Percentiles rank a stretch among this genome's conserved stretches.
These are phyloP conservation scores for Alternaria arborescens DNA, from an alignment of 2,329 filamentous ascomycete species.

Conservation along the genomic window DNA sequence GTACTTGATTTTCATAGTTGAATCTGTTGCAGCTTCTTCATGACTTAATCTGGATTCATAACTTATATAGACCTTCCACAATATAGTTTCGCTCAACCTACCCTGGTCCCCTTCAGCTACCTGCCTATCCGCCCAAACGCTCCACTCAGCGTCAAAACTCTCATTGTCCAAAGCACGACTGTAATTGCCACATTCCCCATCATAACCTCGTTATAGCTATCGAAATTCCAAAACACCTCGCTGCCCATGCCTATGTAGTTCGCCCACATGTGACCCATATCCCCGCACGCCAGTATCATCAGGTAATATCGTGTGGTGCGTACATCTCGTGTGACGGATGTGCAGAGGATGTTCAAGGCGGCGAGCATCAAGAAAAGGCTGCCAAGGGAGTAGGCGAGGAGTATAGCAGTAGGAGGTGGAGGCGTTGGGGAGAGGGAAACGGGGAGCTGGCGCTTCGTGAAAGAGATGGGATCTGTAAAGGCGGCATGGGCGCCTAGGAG, in stretches of 20 bases:
- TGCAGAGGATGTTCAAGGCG: conserved; percentile 32
- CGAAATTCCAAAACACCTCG: conserved; percentile 34
- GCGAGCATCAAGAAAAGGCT: conserved; percentile 38
- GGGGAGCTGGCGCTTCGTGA: conserved; percentile 32
- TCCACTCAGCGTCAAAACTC: conserved; percentile 30
- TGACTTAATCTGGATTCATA: background rate
- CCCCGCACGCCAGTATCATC: conserved; percentile 25
- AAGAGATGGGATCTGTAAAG: conserved; percentile 19
- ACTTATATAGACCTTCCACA: background rate
- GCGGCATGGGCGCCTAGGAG: conserved; percentile 30
- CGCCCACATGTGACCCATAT: conserved; percentile 37
- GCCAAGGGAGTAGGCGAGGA: conserved; percentile 33
- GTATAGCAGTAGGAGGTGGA: conserved; percentile 14
- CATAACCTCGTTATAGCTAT: conserved; percentile 35
- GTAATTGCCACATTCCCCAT: conserved; percentile 39
- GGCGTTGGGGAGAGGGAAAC: conserved; percentile 7
- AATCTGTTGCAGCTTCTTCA: background rate
- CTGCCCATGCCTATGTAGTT: conserved; percentile 34
- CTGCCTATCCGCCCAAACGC: conserved; percentile 33
- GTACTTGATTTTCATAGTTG: background rate
- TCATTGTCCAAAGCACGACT: conserved; percentile 34
- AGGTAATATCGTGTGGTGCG: conserved; percentile 37
- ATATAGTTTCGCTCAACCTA: background rate
- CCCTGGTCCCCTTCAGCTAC: background rate
- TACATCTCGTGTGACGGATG: conserved; percentile 34